phyloP scores from a whole-genome alignment of 257 asterid species.

The Capsicum baccatum region DNA sequence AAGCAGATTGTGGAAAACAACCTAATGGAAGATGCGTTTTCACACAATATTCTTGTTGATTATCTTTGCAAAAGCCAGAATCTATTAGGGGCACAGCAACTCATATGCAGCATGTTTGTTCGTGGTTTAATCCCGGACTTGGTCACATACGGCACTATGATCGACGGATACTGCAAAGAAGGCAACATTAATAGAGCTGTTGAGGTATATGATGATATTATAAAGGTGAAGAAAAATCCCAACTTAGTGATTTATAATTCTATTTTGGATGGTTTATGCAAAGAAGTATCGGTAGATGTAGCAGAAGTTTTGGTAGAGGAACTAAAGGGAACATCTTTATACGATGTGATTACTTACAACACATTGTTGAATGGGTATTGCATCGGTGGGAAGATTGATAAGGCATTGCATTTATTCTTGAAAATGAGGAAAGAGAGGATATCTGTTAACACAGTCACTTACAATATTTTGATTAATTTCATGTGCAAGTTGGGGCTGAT shows the following conservation, averaged over 20 bases:
- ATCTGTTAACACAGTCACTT: slow-evolving; percentile 54
- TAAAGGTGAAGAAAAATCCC: slow-evolving; percentile 51
- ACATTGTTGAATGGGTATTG: slow-evolving; percentile 67
- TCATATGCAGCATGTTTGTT: slow-evolving; percentile 71
- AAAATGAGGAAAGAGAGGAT: slow-evolving; percentile 57
- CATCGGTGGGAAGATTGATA: slow-evolving; percentile 45
- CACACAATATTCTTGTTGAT: slow-evolving; percentile 62
- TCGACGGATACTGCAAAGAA: slow-evolving; percentile 62
- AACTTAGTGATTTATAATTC: slow-evolving; percentile 68
- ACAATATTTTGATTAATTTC: slow-evolving; percentile 60
- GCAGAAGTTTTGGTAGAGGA: slow-evolving; percentile 49
- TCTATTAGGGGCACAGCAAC: slow-evolving; percentile 56
- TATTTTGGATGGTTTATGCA: slow-evolving; percentile 70
- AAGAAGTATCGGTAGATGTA: slow-evolving; percentile 46
- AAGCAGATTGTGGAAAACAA: slow-evolving; percentile 48
- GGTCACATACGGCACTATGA: slow-evolving; percentile 72
- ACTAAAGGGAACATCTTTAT: slow-evolving; percentile 49
- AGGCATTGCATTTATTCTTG: slow-evolving; percentile 55
- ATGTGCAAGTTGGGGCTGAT: slow-evolving; percentile 61
- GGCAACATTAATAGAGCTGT: slow-evolving; percentile 50
- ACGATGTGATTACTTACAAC: slow-evolving; percentile 59
- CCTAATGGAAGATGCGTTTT: slow-evolving; percentile 53
- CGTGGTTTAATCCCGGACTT: slow-evolving; percentile 71
- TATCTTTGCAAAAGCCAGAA: slow-evolving; percentile 57
- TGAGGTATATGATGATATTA: slow-evolving; percentile 55